Percentiles rank a stretch among this genome's conserved stretches.
These are phyloP conservation scores for Sabuloglossum arenarium DNA, from an alignment of 495 filamentous ascomycete genomes.

Conservation along the genomic window DNA sequence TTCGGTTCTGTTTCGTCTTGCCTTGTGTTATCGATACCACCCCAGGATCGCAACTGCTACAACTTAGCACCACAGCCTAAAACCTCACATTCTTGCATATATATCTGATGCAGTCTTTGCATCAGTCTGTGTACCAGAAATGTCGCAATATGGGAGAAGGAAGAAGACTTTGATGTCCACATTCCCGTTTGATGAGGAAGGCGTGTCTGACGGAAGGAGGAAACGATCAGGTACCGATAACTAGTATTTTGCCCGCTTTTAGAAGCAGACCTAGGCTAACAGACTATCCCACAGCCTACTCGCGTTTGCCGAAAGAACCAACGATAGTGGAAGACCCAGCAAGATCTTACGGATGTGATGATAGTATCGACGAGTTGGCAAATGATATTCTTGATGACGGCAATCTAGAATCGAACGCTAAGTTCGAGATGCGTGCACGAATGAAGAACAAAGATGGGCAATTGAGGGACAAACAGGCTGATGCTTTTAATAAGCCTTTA, in stretches of 20 bases:
- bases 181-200: not conserved
- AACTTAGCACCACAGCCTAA: not conserved
- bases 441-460: not conserved
- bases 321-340: not conserved
- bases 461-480: not conserved
- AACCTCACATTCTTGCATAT: too few species aligned
- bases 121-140: not conserved
- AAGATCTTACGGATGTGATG: not conserved
- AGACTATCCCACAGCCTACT: not conserved
- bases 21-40: too few species aligned
- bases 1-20: too few species aligned
- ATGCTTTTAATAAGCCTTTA: not conserved
- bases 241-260: not conserved
- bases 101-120: too few species aligned
- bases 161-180: not conserved
- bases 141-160: not conserved
- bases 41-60: too few species aligned
- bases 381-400: not conserved
- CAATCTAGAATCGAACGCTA: not conserved
- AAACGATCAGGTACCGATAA: not conserved
- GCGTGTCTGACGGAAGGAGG: not conserved
- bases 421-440: not conserved
- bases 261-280: not conserved
- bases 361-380: not conserved
- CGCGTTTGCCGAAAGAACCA: not conserved